Percentiles rank a stretch among this genome's conserved stretches.
phyloP scores from a whole-genome alignment of 2,329 filamentous ascomycete genomes.

The Hypoxylon sp. region DNA sequence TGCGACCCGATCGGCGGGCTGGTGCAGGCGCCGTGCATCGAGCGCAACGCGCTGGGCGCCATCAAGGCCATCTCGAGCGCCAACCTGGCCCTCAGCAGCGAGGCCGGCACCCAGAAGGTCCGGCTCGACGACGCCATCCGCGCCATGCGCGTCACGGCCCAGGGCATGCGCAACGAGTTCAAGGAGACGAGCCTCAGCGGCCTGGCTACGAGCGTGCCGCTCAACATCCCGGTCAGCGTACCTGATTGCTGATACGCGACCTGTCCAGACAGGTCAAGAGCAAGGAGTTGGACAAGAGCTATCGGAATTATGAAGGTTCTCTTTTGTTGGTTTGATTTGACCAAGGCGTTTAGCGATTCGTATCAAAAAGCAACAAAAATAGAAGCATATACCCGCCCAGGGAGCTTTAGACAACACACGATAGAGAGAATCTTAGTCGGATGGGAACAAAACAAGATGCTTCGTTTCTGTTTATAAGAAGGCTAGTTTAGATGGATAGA shows the following conservation, averaged over 20 bases:
- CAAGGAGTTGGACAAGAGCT: too few species aligned
- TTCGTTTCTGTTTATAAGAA: too few species aligned
- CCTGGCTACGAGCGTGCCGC: slow-evolving; percentile 58
- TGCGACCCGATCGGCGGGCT: slow-evolving; percentile 60
- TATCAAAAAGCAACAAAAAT: too few species aligned
- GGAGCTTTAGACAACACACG: too few species aligned
- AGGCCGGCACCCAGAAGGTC: slow-evolving; percentile 55
- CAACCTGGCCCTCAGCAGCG: slow-evolving; percentile 57
- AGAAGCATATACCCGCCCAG: too few species aligned
- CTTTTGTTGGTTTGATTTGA: too few species aligned
- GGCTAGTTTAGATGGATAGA: too few species aligned
- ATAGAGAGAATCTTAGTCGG: too few species aligned
- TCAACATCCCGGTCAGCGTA: slow-evolving; percentile 60
- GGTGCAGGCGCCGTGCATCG: slow-evolving; percentile 60
- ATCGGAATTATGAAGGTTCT: too few species aligned
- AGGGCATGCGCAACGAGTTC: slow-evolving; percentile 62
- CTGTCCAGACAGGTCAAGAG: too few species aligned
- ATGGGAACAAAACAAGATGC: too few species aligned
- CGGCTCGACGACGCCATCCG: slow-evolving; percentile 59
- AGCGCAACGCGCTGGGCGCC: slow-evolving; percentile 59
- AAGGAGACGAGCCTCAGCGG: slow-evolving; percentile 61
- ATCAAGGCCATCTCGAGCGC: slow-evolving; percentile 61
- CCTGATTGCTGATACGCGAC: slow-evolving; percentile 53
- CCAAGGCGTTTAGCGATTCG: too few species aligned
- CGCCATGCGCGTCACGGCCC: slow-evolving; percentile 59